Base-by-base conservation (phyloP, 2,329 filamentous ascomycete species). In the Spiromastix sp. region DNA sequence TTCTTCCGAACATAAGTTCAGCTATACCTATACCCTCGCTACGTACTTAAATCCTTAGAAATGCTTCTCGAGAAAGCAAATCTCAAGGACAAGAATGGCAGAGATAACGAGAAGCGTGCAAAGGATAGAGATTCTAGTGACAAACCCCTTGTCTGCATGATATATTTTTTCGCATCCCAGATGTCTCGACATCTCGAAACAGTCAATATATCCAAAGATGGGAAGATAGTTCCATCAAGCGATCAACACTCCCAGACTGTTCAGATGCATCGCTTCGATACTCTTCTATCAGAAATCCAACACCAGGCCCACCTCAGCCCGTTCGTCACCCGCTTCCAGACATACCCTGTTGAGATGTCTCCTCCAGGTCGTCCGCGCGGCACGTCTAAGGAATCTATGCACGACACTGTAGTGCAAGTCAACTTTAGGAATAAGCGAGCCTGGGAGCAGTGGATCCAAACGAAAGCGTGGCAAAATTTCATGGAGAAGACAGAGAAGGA, bases 141-240 rank as follows among this genome's bases (percentile, higher is more conserved):
- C 15, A 42, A 38, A 17, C 41, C 42, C 21, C 41, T 48, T 19
- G 32, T 48, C 2, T 50, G 50, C 37, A 48, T 53, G 37, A 50
- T 52, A 26, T 53, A 38, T 32, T 47, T 51, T 38, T 51, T 50
- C 33, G 46, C 44, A 12, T 50, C 47, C 17, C 47, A 52, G 24
- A 51, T 52, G 50, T 41, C 43, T 26, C 36, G 37, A 15, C 47
- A 53, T 32, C 40, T 50, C 15, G 39, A 47, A 44, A 31, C 39
- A 44, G 25, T 35, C 31, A 30, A 34, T 40, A 16, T 36, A 43
- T 26, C 42, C 42, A 11, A 37, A 36, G 11, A 24, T 36, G 36
- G 36, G 37, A 12, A 38, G 35, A 25, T 9, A n/a, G 37, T 17
- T 20, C 16, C 30, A 4, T 9, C 30, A 8, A 24, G n/a, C 12